A percentile compares a stretch with the other conserved stretches of the same genome.
Evolutionary conservation across 2,329 filamentous ascomycete genomes (phyloP).

Genomic region (Xylariaceae sp.): DNA sequence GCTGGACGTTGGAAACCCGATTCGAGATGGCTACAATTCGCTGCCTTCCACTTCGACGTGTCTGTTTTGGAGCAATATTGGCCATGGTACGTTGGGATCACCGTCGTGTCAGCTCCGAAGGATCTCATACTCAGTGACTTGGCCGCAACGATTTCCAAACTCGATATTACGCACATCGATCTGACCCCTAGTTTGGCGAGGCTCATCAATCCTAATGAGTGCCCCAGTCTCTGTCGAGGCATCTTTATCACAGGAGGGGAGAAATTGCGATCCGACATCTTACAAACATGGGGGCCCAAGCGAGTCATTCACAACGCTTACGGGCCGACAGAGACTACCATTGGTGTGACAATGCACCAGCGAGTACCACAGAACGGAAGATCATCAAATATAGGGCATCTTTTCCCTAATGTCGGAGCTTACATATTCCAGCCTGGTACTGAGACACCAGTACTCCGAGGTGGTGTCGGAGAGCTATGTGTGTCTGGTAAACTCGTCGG

Average conservation of each 20-base stretch:
- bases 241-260: conserved; percentile 96
- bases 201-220: conserved; percentile 77
- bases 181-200: conserved; percentile 86
- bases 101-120: conserved; percentile 79
- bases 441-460: conserved; percentile 73
- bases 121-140: conserved; percentile 88
- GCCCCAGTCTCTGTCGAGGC: conserved; percentile 78
- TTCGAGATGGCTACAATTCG: conserved; percentile 90
- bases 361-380: conserved; percentile 78
- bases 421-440: conserved; percentile 77
- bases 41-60: conserved; percentile 93
- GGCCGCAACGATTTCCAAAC: conserved; percentile 69
- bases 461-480: conserved; percentile 86
- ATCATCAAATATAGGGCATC: conserved; percentile 84
- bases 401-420: conserved; percentile 86
- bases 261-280: conserved; percentile 84
- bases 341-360: conserved; percentile 90
- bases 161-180: conserved; percentile 88
- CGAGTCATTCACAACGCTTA: conserved; percentile 90
- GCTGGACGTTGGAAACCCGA: conserved; percentile 71
- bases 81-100: conserved; percentile 91
- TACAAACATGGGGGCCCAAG: conserved; percentile 82
- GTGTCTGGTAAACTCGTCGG: conserved; percentile 87
- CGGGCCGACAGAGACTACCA: conserved; percentile 90
- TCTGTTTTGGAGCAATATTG: conserved; percentile 93